These are phyloP conservation scores for Holtermanniella nyarrowii DNA, from an alignment of 768 basidiomycete species.

Conservation along the genomic window DNA sequence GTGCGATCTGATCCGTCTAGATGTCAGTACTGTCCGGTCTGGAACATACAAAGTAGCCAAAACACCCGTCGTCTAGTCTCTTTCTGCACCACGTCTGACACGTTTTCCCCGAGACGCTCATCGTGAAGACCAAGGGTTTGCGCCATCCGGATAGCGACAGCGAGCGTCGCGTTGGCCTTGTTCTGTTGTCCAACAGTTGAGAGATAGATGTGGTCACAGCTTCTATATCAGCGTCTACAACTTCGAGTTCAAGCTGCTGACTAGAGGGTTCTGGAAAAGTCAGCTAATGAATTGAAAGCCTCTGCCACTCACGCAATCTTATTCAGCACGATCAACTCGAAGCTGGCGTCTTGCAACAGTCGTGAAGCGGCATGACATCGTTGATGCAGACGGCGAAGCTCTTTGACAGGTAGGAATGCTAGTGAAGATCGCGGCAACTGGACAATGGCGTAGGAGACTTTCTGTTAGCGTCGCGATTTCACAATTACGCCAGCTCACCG, in stretches of 20 bases:
- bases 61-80: constrained; percentile 22
- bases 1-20: constrained; percentile 25
- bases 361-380: constrained; percentile 10
- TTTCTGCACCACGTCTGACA: constrained; percentile 10
- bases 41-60: constrained; percentile 21
- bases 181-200: constrained; percentile 16
- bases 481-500: no score
- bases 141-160: constrained; percentile 17
- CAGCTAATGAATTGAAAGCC: not conserved
- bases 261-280: constrained; percentile 14
- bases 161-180: constrained; percentile 13
- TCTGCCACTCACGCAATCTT: constrained; percentile 9
- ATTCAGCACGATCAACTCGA: constrained; percentile 7
- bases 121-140: constrained; percentile 18
- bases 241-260: not conserved
- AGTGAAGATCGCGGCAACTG: constrained; percentile 22
- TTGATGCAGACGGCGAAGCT: constrained; percentile 17
- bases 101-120: constrained; percentile 8
- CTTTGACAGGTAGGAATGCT: constrained; percentile 6
- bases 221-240: not conserved
- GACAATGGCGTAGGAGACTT: constrained; percentile 24
- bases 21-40: not conserved
- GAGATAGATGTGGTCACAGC: constrained; percentile 25
- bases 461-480: no score
- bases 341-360: constrained; percentile 9